Evolutionary conservation across 2,329 filamentous ascomycete genomes (phyloP).

Genomic region (Cladosporium austrohemisphaericum): DNA sequence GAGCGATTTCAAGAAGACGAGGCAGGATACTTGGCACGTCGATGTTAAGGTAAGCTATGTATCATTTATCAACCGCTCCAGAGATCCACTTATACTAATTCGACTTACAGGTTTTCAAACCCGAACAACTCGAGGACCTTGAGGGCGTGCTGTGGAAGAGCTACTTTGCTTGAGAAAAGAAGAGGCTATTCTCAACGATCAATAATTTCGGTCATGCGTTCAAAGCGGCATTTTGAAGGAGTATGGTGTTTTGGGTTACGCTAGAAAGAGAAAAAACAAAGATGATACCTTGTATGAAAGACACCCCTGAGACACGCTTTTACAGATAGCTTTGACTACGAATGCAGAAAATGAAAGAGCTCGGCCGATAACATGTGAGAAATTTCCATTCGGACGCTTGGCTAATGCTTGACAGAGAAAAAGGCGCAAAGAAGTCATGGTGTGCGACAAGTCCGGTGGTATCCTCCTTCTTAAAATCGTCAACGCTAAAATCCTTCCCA

Average conservation of each 20-base stretch:
- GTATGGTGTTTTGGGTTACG: background rate
- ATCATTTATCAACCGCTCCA: background rate
- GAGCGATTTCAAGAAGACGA: constrained; percentile 98
- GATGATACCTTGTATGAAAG: constrained; percentile 1
- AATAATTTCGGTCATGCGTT: background rate
- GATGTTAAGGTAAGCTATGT: constrained; percentile 79
- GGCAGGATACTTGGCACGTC: constrained; percentile 97
- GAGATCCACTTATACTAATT: background rate
- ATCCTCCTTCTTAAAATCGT: too few species aligned
- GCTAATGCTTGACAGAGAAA: background rate
- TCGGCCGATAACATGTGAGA: background rate
- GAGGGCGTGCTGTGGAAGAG: constrained; percentile 99
- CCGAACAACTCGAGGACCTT: constrained; percentile 89
- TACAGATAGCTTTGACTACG: too few species aligned
- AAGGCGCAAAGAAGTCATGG: too few species aligned
- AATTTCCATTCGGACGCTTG: background rate
- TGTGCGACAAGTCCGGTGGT: too few species aligned
- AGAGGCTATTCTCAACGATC: background rate
- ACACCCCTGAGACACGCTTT: background rate
- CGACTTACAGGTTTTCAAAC: constrained; percentile 66
- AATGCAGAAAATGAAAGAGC: too few species aligned
- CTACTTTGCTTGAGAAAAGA: constrained; percentile 89
- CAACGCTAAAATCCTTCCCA: too few species aligned
- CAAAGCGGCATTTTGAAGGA: background rate
- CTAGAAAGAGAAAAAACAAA: background rate